These are phyloP conservation scores for Russula sp. DNA, from an alignment of 768 basidiomycete species.

Conservation along the genomic window DNA sequence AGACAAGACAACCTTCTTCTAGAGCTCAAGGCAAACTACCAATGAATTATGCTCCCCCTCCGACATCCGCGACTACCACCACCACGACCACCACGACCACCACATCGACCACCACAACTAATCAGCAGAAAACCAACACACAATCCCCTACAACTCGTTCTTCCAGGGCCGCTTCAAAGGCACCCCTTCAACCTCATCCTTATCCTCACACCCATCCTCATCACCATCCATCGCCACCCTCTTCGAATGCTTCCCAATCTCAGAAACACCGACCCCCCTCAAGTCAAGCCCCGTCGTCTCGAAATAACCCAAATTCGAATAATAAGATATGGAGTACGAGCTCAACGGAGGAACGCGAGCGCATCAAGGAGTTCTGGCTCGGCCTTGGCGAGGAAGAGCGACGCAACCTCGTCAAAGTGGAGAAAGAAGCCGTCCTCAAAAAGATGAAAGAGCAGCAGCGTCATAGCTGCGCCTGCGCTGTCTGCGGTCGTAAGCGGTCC, in stretches of 20 bases:
- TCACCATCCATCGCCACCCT: slow-evolving; percentile 50
- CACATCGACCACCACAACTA: not conserved
- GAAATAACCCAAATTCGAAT: slow-evolving; percentile 29
- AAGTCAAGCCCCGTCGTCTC: slow-evolving; percentile 12
- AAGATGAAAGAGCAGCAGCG: slow-evolving; percentile 99
- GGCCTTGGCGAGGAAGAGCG: slow-evolving; percentile 88
- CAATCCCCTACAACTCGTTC: slow-evolving; percentile 31
- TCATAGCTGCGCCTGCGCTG: slow-evolving; percentile 91
- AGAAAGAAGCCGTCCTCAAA: slow-evolving; percentile 94
- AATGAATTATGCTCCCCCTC: slow-evolving; percentile 57
- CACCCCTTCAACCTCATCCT: slow-evolving; percentile 47
- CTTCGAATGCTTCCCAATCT: slow-evolving; percentile 36
- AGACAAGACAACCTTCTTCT: slow-evolving; percentile 42
- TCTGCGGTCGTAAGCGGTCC: slow-evolving; percentile 94
- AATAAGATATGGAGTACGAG: slow-evolving; percentile 95
- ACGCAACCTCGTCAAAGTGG: slow-evolving; percentile 87
- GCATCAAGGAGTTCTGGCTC: slow-evolving; percentile 98
- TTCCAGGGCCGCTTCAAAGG: slow-evolving; percentile 44
- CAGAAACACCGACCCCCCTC: slow-evolving; percentile 37
- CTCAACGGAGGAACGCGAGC: slow-evolving; percentile 87
- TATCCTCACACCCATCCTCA: slow-evolving; percentile 47
- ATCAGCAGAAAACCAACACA: slow-evolving; percentile 24
- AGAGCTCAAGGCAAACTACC: slow-evolving; percentile 89
- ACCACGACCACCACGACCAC: slow-evolving; percentile 29
- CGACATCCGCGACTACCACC: slow-evolving; percentile 33